phyloP scores from a whole-genome alignment of 257 asterid species.

The Nemophila menziesii region DNA sequence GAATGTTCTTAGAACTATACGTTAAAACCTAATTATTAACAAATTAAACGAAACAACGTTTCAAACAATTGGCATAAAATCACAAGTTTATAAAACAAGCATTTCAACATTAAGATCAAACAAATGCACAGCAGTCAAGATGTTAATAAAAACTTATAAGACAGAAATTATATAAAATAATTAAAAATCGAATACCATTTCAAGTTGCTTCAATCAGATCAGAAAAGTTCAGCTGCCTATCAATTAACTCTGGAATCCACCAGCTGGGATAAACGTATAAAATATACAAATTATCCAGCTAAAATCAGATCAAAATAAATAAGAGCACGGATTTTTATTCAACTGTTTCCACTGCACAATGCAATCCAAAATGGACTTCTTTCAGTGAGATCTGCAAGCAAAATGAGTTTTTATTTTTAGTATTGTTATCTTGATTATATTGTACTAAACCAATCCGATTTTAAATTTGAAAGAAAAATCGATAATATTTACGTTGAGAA shows the following conservation, averaged over 20 bases:
- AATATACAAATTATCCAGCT: not conserved
- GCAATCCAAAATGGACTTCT: conserved; percentile 14
- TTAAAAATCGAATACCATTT: conserved; percentile 48
- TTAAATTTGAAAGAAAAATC: conserved; percentile 13
- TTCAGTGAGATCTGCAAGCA: conserved; percentile 37
- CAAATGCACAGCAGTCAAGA: not conserved
- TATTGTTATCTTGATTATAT: not conserved
- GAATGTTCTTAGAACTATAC: not conserved
- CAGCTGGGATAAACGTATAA: conserved; percentile 4
- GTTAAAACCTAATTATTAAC: not conserved
- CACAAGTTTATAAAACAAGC: not conserved
- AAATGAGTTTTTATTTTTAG: conserved; percentile 17
- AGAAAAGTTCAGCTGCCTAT: conserved; percentile 28
- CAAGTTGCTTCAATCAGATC: conserved; percentile 54
- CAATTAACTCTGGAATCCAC: conserved; percentile 24
- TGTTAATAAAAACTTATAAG: conserved; percentile 8
- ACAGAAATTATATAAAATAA: conserved; percentile 5
- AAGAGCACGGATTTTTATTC: not conserved
- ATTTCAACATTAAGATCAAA: not conserved
- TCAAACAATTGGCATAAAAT: not conserved
- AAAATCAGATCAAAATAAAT: conserved; percentile 22
- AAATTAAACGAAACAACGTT: not conserved
- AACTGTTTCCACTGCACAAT: conserved; percentile 7
- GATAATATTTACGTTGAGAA: conserved; percentile 4
- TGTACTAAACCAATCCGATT: conserved; percentile 20